These are phyloP conservation scores for Cordyceps militaris DNA, from an alignment of 2,329 filamentous ascomycete genomes.

Conservation along the genomic window DNA sequence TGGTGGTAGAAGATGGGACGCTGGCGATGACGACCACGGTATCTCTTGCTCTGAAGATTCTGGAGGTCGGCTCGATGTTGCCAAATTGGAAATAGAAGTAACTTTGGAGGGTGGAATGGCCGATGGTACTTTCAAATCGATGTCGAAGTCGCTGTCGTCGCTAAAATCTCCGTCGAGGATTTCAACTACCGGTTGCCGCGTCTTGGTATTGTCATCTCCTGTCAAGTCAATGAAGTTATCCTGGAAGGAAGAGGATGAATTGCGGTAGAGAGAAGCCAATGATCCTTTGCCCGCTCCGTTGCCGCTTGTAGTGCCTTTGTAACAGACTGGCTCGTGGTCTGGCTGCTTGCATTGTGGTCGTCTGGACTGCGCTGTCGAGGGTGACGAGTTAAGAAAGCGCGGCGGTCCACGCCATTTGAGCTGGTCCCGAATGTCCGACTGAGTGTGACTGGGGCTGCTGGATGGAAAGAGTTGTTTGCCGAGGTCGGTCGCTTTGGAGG, in stretches of 20 bases:
- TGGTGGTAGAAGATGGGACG: conserved; percentile 39
- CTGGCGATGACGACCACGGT: conserved; percentile 67
- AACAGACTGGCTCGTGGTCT: conserved; percentile 1
- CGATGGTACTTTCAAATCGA: conserved; percentile 57
- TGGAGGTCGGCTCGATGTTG: conserved; percentile 23
- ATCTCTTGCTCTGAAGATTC: conserved; percentile 32
- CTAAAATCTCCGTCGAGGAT: conserved; percentile 82
- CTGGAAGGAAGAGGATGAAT: conserved; percentile 39
- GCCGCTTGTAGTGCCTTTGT: background rate
- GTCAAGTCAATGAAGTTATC: conserved; percentile 30
- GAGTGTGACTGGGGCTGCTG: conserved; percentile 41
- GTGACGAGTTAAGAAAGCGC: conserved; percentile 27
- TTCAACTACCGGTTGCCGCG: conserved; percentile 35
- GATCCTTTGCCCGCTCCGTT: conserved; percentile 18
- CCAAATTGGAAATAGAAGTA: conserved; percentile 17
- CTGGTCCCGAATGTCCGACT: conserved; percentile 44
- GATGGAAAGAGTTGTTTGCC: conserved; percentile 51
- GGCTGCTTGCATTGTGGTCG: conserved; percentile 14
- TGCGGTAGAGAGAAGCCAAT: conserved; percentile 37
- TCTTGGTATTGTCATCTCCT: conserved; percentile 20
- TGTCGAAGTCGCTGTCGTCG: conserved; percentile 69
- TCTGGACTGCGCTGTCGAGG: conserved; percentile 28
- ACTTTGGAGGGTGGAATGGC: conserved; percentile 31
- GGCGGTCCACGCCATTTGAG: conserved; percentile 36
- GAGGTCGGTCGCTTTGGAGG: conserved; percentile 25